Conservation (phyloP, 148 eudicot species). For the Chenopodium berlandieri region DNA sequence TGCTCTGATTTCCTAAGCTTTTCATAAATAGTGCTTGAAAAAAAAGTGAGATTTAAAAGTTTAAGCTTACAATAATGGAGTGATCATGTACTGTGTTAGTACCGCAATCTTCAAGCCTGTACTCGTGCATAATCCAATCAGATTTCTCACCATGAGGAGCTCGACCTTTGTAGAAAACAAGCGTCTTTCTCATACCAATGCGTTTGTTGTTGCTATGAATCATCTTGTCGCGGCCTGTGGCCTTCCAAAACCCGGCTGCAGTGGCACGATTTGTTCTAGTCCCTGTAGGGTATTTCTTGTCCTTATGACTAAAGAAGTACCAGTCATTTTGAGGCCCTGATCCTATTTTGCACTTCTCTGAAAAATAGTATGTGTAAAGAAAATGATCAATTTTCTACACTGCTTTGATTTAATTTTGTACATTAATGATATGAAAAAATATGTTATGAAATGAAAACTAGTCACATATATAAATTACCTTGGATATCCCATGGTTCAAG, state of each 20-base stretch:
- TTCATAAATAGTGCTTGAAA: neutral
- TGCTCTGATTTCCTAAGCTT: neutral
- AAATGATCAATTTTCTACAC: neutral
- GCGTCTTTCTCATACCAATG: conserved; percentile 69
- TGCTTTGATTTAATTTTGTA: neutral
- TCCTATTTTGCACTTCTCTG: conserved; percentile 16
- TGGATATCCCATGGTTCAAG: conserved; percentile 19
- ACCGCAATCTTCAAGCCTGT: conserved; percentile 32
- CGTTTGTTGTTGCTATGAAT: conserved; percentile 34
- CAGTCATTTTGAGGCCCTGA: conserved; percentile 32
- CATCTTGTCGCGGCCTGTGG: conserved; percentile 73
- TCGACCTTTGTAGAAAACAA: conserved; percentile 72
- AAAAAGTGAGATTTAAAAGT: neutral
- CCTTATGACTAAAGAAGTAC: conserved; percentile 81
- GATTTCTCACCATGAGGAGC: conserved; percentile 76
- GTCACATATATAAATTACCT: neutral
- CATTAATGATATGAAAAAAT: neutral
- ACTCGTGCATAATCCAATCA: conserved; percentile 88
- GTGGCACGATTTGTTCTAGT: conserved; percentile 69
- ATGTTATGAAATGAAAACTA: neutral
- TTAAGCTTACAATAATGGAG: conserved; percentile 1
- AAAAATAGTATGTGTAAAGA: neutral
- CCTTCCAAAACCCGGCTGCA: conserved; percentile 77
- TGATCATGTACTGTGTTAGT: neutral
- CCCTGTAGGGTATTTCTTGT: conserved; percentile 79